These are phyloP conservation scores for Peterozyma xylosa DNA, from an alignment of 805 yeast species.

Conservation along the genomic window DNA sequence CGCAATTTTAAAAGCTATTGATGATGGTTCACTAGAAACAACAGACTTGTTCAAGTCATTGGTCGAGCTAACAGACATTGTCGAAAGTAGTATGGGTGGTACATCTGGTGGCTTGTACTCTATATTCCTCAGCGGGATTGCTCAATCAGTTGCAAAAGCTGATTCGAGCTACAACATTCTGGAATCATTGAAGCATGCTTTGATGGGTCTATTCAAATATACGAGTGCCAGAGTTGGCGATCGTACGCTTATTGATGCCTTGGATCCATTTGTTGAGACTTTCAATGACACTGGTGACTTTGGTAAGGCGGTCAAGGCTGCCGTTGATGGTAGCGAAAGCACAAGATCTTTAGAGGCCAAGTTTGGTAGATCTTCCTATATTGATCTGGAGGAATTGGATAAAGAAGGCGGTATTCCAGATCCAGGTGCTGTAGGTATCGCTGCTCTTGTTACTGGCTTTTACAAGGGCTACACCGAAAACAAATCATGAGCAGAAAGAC, in stretches of 20 bases:
- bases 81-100: conserved; percentile 92
- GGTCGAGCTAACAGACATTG: conserved; percentile 70
- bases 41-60: conserved; percentile 51
- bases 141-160: conserved; percentile 39
- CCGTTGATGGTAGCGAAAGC: conserved; percentile 65
- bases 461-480: conserved; percentile 1
- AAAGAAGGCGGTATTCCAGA: conserved; percentile 77
- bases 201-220: conserved; percentile 71
- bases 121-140: conserved; percentile 73
- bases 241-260: conserved; percentile 81
- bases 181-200: conserved; percentile 46
- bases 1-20: conserved; percentile 26
- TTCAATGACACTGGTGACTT: conserved; percentile 44
- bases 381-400: conserved; percentile 50
- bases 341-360: conserved; percentile 75
- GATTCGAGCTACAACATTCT: conserved; percentile 35
- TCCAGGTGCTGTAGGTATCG: conserved; percentile 91
- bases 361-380: conserved; percentile 93
- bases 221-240: conserved; percentile 88
- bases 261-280: conserved; percentile 76
- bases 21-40: conserved; percentile 26
- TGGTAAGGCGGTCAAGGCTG: conserved; percentile 56
- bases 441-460: conserved; percentile 46
- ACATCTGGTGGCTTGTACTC: conserved; percentile 93
- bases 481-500: too few relatives aligned